Evolutionary conservation across 257 asterid species (phyloP).

Genomic region (Solanum etuberosum): DNA sequence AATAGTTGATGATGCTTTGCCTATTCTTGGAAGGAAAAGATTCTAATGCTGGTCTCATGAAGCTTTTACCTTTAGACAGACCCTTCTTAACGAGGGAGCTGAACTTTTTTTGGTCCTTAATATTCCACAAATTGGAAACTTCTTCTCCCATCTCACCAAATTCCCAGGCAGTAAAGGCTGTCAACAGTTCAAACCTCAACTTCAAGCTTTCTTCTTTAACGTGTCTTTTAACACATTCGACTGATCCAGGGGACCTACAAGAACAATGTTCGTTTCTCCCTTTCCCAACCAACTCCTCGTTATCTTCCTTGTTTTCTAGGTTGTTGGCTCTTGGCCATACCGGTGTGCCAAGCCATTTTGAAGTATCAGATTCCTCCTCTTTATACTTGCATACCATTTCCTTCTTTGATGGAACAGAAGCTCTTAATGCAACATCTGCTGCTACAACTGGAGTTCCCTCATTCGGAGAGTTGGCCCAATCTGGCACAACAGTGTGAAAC

Average conservation of each 20-base stretch:
- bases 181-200: conserved; percentile 12
- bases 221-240: conserved; percentile 12
- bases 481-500: conserved; percentile 12
- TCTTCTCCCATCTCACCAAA: conserved; percentile 20
- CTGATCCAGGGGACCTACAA: conserved; percentile 8
- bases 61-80: background rate
- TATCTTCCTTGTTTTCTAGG: background rate
- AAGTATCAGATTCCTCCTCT: background rate
- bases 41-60: conserved; percentile 6
- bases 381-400: background rate
- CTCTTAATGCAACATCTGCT: background rate
- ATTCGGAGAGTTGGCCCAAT: background rate
- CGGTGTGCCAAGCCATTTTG: conserved; percentile 9
- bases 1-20: conserved; percentile 11
- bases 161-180: conserved; percentile 11
- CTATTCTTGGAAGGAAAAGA: conserved; percentile 1
- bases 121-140: conserved; percentile 4
- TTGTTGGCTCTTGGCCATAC: conserved; percentile 6
- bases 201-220: background rate
- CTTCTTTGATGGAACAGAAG: background rate
- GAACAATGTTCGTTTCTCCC: conserved; percentile 2
- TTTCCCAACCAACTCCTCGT: background rate
- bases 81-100: conserved; percentile 1
- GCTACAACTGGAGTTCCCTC: background rate
- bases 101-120: conserved; percentile 5